Evolutionary conservation across 2,329 filamentous ascomycete species (phyloP).

Genomic region (Lachnellula cervina): DNA sequence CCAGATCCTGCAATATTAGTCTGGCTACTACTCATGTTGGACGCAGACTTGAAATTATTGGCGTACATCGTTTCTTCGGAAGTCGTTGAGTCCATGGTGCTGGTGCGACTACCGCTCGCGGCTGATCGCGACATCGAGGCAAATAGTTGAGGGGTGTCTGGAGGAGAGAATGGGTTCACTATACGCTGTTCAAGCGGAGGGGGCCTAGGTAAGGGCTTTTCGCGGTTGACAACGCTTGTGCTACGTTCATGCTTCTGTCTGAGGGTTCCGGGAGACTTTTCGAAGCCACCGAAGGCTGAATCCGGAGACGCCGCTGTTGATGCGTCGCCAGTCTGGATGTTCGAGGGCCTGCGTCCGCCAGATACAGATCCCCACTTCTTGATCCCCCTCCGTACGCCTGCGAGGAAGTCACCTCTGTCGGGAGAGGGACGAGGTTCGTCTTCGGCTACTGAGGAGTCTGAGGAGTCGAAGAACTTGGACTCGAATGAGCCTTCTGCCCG

Average conservation of each 20-base stretch:
- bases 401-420: conserved; percentile 24
- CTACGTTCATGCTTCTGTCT: conserved; percentile 25
- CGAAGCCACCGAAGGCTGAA: conserved; percentile 12
- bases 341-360: conserved; percentile 19
- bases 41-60: conserved; percentile 19
- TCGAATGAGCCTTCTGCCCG: conserved; percentile 27
- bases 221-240: conserved; percentile 22
- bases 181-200: conserved; percentile 16
- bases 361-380: conserved; percentile 30
- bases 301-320: conserved; percentile 10
- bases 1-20: conserved; percentile 39
- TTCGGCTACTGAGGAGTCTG: conserved; percentile 21
- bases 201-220: conserved; percentile 31
- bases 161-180: conserved; percentile 17
- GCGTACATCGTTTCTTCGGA: conserved; percentile 20
- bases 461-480: conserved; percentile 22
- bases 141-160: conserved; percentile 23
- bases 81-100: conserved; percentile 31
- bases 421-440: conserved; percentile 16
- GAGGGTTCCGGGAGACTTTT: conserved; percentile 8
- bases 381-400: conserved; percentile 29
- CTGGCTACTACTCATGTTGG: conserved; percentile 37
- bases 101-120: conserved; percentile 26
- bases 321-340: conserved; percentile 19
- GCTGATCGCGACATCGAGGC: conserved; percentile 23